phyloP scores from a whole-genome alignment of 768 basidiomycete genomes.

The Paxillus rubicundulus region DNA sequence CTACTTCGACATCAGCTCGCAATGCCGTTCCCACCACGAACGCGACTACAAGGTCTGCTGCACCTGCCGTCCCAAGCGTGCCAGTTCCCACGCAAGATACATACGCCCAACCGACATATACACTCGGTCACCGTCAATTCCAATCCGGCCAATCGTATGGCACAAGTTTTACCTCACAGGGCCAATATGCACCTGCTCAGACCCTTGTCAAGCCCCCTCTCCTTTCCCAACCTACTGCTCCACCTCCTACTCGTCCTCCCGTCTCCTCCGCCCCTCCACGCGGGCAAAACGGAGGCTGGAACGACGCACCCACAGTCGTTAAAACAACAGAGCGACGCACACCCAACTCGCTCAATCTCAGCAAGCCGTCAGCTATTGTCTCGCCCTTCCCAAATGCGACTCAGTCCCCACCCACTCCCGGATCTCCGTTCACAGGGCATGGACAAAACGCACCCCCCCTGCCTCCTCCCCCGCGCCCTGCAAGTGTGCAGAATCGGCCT shows the following conservation, averaged over 20 bases:
- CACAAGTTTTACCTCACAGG: background rate
- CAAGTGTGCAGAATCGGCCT: slow-evolving; percentile 40
- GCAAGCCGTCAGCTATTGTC: slow-evolving; percentile 72
- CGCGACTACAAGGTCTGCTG: slow-evolving; percentile 8
- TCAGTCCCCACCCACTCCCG: slow-evolving; percentile 44
- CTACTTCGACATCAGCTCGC: slow-evolving; percentile 27
- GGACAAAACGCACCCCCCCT: slow-evolving; percentile 30
- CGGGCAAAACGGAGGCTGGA: slow-evolving; percentile 82
- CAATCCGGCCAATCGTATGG: slow-evolving; percentile 7
- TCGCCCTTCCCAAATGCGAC: slow-evolving; percentile 82
- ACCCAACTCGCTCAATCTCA: slow-evolving; percentile 45
- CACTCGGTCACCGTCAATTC: slow-evolving; percentile 24
- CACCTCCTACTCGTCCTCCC: slow-evolving; percentile 43
- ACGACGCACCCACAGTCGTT: slow-evolving; percentile 69
- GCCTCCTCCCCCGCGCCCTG: slow-evolving; percentile 55
- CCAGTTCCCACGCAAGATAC: slow-evolving; percentile 21
- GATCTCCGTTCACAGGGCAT: slow-evolving; percentile 44
- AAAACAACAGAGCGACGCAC: slow-evolving; percentile 45
- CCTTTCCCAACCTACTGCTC: slow-evolving; percentile 35
- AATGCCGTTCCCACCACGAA: slow-evolving; percentile 31
- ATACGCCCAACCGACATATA: slow-evolving; percentile 30
- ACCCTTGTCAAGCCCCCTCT: slow-evolving; percentile 42
- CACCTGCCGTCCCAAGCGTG: slow-evolving; percentile 36
- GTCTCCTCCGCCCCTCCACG: slow-evolving; percentile 53
- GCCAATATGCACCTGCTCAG: slow-evolving; percentile 15